phyloP scores from a whole-genome alignment of 495 filamentous ascomycete genomes.

The Bathelium albidoporum region DNA sequence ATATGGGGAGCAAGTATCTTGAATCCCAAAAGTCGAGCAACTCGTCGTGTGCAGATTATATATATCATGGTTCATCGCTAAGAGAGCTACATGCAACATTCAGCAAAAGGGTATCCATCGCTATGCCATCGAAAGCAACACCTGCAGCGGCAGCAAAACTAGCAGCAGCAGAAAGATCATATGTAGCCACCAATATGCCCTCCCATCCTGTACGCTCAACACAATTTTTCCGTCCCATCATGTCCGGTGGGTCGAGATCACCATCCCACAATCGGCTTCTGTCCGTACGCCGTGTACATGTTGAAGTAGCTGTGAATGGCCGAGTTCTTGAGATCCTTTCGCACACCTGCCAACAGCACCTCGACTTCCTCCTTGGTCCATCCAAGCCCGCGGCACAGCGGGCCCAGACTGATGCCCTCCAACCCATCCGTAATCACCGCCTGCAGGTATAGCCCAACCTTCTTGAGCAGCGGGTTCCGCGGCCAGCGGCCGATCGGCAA shows the following conservation, averaged over 20 bases:
- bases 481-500: conserved; percentile 25
- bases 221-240: neutral
- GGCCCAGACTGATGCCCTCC: conserved; percentile 13
- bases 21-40: too few species aligned
- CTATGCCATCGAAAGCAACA: conserved; percentile 2
- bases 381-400: conserved; percentile 10
- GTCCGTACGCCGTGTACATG: conserved; percentile 5
- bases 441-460: conserved; percentile 14
- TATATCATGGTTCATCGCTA: neutral
- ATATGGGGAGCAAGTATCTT: too few species aligned
- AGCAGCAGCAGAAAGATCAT: neutral
- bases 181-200: neutral
- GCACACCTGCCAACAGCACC: conserved; percentile 12
- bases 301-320: conserved; percentile 11
- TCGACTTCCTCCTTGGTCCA: conserved; percentile 15
- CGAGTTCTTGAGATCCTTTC: conserved; percentile 6
- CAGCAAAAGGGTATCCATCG: conserved; percentile 1
- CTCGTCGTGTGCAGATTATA: neutral
- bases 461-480: conserved; percentile 22
- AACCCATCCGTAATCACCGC: conserved; percentile 16
- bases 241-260: neutral
- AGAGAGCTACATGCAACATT: neutral
- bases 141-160: neutral
- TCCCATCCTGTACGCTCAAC: neutral
- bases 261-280: neutral